These are phyloP conservation scores for Nicotiana attenuata DNA, from an alignment of 257 asterid species.

Conservation along the genomic window DNA sequence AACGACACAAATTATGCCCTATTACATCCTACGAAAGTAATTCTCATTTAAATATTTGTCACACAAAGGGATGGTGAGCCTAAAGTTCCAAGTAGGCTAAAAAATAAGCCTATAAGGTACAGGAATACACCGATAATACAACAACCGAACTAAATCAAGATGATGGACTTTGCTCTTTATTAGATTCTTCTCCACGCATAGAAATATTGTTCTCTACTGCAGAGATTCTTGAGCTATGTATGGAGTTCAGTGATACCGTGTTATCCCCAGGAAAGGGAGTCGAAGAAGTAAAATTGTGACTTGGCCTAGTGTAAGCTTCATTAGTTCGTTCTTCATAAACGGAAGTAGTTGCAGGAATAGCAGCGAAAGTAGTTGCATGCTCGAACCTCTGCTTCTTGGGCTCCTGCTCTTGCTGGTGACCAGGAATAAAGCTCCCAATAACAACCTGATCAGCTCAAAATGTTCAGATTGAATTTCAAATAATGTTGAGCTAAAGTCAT, in stretches of 20 bases:
- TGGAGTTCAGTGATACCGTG: constrained; percentile 34
- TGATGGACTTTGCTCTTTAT: constrained; percentile 42
- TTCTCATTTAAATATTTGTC: not conserved
- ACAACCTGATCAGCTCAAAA: constrained; percentile 50
- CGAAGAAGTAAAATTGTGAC: constrained; percentile 36
- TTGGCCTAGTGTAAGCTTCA: constrained; percentile 31
- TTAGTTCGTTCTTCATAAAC: constrained; percentile 41
- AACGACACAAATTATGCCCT: constrained; percentile 22
- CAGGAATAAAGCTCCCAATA: constrained; percentile 66
- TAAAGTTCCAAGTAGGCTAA: constrained; percentile 24
- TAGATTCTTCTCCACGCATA: constrained; percentile 43
- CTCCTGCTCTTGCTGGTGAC: constrained; percentile 38
- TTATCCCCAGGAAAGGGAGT: constrained; percentile 44
- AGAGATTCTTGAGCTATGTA: constrained; percentile 34
- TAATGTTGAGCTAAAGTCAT: not conserved
- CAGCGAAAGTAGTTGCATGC: constrained; percentile 41
- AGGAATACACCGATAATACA: constrained; percentile 29
- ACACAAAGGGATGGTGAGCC: constrained; percentile 40
- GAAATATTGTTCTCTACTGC: constrained; percentile 31
- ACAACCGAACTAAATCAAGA: constrained; percentile 32
- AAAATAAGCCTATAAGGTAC: not conserved
- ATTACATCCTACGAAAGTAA: constrained; percentile 11
- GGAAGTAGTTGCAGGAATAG: constrained; percentile 38
- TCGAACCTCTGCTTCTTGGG: constrained; percentile 58
- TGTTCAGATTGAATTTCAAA: constrained; percentile 7